Conservation (phyloP, 2,329 filamentous ascomycete species). For the Rhinocladiella similis region DNA sequence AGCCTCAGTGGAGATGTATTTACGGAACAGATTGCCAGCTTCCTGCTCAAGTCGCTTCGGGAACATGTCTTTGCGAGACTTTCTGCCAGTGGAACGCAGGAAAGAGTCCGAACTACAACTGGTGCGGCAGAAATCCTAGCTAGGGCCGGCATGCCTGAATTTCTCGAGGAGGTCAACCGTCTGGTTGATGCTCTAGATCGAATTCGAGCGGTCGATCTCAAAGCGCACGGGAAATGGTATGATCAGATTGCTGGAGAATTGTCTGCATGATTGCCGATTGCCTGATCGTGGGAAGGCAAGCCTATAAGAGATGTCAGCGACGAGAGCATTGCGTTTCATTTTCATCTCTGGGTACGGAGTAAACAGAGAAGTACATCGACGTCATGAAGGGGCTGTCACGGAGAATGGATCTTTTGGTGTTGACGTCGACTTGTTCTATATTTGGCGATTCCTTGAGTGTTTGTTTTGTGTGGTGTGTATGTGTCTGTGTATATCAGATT, state of each 20-base stretch:
- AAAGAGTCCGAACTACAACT: constrained; percentile 58
- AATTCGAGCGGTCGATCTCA: constrained; percentile 60
- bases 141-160: constrained; percentile 62
- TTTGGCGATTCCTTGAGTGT: too few species aligned
- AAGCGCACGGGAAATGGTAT: constrained; percentile 58
- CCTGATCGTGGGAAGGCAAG: neutral
- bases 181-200: constrained; percentile 60
- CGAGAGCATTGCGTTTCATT: too few species aligned
- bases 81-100: constrained; percentile 60
- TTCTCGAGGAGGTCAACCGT: constrained; percentile 59
- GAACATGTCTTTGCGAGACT: constrained; percentile 57
- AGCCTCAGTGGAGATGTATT: constrained; percentile 43
- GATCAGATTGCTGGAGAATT: constrained; percentile 45
- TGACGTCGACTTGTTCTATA: too few species aligned
- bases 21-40: constrained; percentile 61
- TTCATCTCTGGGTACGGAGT: too few species aligned
- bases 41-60: constrained; percentile 60
- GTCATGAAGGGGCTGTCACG: too few species aligned
- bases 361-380: too few species aligned
- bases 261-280: neutral
- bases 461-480: too few species aligned
- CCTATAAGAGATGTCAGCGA: too few species aligned
- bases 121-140: constrained; percentile 61
- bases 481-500: too few species aligned
- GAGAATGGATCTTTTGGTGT: too few species aligned